Conservation (phyloP, 306 rosid genomes). For the Quercus gilva region DNA sequence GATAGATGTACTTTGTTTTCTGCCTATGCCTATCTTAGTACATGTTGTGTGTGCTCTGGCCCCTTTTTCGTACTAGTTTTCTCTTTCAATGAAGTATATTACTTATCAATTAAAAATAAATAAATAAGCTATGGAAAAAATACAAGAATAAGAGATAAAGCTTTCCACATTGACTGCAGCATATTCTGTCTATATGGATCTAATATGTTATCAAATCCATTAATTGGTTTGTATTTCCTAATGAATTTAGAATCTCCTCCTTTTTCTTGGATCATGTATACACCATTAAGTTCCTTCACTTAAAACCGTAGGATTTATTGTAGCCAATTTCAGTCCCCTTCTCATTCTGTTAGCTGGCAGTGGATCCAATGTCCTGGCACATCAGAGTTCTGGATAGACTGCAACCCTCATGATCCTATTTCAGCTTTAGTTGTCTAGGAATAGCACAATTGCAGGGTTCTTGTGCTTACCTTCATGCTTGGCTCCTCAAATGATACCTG, state of each 20-base stretch:
- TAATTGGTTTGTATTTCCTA: background rate
- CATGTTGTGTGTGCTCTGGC: no score
- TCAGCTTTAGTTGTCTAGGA: background rate
- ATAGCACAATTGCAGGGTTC: background rate
- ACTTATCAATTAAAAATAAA: no score
- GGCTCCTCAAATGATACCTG: background rate
- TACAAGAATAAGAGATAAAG: background rate
- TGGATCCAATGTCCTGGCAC: background rate
- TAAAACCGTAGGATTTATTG: background rate
- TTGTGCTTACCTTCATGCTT: background rate
- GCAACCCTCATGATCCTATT: background rate
- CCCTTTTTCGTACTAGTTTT: no score
- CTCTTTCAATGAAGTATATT: no score
- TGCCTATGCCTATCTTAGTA: no score
- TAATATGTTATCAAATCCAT: background rate
- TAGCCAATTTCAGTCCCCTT: background rate
- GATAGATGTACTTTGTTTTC: no score
- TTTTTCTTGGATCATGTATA: background rate
- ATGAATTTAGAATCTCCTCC: background rate
- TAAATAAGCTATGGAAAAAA: background rate
- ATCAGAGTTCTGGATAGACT: background rate
- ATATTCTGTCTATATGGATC: background rate
- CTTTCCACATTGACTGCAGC: background rate
- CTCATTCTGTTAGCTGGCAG: background rate
- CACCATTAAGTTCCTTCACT: background rate